These are phyloP conservation scores for Potentilla sterilis DNA, from an alignment of 306 rosid species.

Conservation along the genomic window DNA sequence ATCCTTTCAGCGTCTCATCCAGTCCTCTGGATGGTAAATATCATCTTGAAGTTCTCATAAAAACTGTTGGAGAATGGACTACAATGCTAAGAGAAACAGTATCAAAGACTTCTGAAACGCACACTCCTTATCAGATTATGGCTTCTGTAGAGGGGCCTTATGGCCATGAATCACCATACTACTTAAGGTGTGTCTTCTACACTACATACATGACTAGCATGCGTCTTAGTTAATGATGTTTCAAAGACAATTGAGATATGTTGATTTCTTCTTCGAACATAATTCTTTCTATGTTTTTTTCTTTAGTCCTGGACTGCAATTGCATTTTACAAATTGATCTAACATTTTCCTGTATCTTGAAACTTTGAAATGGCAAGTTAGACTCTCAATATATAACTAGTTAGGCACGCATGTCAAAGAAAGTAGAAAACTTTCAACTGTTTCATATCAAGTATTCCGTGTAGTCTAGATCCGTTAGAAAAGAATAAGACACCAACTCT, in stretches of 20 bases:
- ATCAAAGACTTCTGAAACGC: slow-evolving; percentile 16
- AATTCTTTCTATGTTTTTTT: not conserved
- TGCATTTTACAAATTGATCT: not conserved
- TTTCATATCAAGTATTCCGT: not conserved
- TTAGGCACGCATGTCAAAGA: not conserved
- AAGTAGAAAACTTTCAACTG: not conserved
- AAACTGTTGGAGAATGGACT: slow-evolving; percentile 64
- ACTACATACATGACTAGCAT: not conserved
- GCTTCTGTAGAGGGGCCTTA: slow-evolving; percentile 73
- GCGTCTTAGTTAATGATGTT: not conserved
- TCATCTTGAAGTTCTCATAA: slow-evolving; percentile 58
- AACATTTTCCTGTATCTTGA: not conserved
- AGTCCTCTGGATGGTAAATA: slow-evolving; percentile 63
- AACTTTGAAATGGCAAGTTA: not conserved
- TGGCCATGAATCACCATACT: slow-evolving; percentile 64
- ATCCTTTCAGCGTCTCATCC: slow-evolving; percentile 71
- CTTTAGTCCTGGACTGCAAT: not conserved
- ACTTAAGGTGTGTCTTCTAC: slow-evolving; percentile 44
- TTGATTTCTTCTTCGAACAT: not conserved
- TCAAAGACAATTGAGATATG: not conserved
- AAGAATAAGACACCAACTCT: not conserved
- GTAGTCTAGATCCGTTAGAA: not conserved
- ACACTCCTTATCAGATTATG: slow-evolving; percentile 22
- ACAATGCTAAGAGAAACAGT: slow-evolving; percentile 36
- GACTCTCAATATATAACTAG: not conserved